Base-by-base conservation (phyloP, 2,329 filamentous ascomycete genomes). In the Eutypella sp. region DNA sequence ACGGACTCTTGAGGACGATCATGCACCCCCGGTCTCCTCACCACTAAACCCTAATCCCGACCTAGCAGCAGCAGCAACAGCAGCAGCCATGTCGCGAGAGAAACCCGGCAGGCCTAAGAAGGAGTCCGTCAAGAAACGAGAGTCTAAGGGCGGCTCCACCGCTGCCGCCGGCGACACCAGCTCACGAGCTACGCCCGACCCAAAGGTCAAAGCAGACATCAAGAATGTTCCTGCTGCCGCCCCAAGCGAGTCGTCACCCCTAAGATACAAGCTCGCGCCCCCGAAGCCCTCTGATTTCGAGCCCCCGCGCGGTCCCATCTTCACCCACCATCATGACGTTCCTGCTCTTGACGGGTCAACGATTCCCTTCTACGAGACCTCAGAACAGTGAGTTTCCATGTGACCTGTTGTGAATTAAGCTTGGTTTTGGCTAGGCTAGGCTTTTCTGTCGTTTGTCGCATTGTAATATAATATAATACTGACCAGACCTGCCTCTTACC, bases 41-140 rank as follows among this genome's bases (percentile, higher is more conserved):
- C 86, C 86, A 23, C 76, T 91, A 50, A 90, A 90, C 56, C 82
- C 83, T 40, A 81, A 85, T 39, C 73, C 75, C 51, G 78, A 71
- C 49, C 9, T 61, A 52, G 60, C 62, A 49, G 55, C 62, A 9
- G 60, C 60, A 36, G 70, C 69, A 45, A 57, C 65, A 3, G 51
- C 55, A 41, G 63, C 62, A 8, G 50, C 59, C 16, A 64, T 68
- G 55, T 59, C 64, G 11, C 74, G 77, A 29, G 76, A 80, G 53
- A 74, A 72, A 52, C 69, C 73, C 29, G 57, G 66, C 13, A 70
- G 81, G 25, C 67, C 72, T 18, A 85, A 85, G 64, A 86, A 85
- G 60, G 82, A 86, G 45, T 75, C 80, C 1, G 66, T 83, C 25
- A 85, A 85, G 69, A 86, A 86, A 67, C 77, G 82, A 40, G 82